phyloP scores from a whole-genome alignment of 2,329 filamentous ascomycete genomes.

The Penicillium freii region DNA sequence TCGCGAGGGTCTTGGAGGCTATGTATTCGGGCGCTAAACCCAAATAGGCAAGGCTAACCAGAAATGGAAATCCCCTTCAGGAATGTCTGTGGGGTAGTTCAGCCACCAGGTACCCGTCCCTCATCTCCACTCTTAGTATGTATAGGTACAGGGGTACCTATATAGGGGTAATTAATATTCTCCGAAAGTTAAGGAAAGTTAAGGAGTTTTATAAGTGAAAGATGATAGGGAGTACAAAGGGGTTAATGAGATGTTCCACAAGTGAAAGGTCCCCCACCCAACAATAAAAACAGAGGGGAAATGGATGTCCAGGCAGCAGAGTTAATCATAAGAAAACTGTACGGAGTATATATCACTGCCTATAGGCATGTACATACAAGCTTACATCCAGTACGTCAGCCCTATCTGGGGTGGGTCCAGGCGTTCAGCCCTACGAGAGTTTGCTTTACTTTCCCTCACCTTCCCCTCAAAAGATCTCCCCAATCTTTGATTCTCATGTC shows the following conservation, averaged over 20 bases:
- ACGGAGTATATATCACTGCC: background rate
- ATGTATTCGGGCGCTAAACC: background rate
- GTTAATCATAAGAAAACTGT: background rate
- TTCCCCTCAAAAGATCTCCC: background rate
- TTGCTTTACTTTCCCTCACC: background rate
- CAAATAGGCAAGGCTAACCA: background rate
- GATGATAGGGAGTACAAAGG: background rate
- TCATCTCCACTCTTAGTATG: background rate
- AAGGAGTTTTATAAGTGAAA: background rate
- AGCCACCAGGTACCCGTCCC: background rate
- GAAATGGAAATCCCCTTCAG: background rate
- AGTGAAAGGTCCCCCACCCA: background rate
- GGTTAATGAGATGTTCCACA: background rate
- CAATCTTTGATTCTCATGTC: background rate
- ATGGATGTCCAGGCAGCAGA: background rate
- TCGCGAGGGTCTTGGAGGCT: too few relatives aligned
- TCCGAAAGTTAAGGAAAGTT: background rate
- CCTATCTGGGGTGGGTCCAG: conserved; percentile 1
- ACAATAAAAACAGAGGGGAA: background rate
- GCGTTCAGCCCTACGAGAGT: conserved; percentile 2
- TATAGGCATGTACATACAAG: background rate
- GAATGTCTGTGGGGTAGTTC: background rate
- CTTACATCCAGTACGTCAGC: background rate
- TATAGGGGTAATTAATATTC: background rate
- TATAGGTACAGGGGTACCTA: background rate